Percentiles rank a stretch among this genome's conserved stretches.
These are phyloP conservation scores for Kwoniella shivajii DNA, from an alignment of 1,284 basidiomycete species.

Conservation along the genomic window DNA sequence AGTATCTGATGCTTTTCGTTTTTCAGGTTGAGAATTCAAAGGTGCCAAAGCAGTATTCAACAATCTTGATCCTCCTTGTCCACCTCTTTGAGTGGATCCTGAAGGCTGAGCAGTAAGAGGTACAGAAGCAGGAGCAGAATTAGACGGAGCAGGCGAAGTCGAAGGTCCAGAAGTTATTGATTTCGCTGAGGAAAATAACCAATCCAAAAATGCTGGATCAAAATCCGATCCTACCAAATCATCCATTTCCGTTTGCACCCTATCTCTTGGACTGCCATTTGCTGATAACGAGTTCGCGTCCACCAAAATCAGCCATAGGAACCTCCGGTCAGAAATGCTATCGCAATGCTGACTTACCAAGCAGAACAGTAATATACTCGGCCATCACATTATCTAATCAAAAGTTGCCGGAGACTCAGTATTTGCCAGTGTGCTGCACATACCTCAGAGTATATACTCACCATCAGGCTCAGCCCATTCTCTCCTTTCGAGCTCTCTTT, in stretches of 20 bases:
- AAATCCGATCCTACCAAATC: constrained; percentile 44
- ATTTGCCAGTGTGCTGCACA: not conserved
- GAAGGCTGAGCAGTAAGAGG: constrained; percentile 14
- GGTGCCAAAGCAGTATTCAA: constrained; percentile 28
- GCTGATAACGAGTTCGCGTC: constrained; percentile 20
- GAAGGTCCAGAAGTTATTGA: constrained; percentile 13
- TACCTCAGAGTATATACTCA: constrained; percentile 17
- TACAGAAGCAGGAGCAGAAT: constrained; percentile 6
- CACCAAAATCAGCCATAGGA: too few species aligned
- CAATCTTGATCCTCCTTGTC: constrained; percentile 15
- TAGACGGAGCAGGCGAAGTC: constrained; percentile 9
- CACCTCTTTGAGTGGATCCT: constrained; percentile 2
- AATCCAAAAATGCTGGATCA: constrained; percentile 45
- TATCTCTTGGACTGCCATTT: constrained; percentile 44
- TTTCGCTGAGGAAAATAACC: constrained; percentile 39
- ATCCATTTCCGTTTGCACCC: constrained; percentile 48
- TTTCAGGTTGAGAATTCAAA: constrained; percentile 21
- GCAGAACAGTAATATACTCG: constrained; percentile 49
- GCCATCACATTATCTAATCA: constrained; percentile 49
- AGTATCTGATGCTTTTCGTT: constrained; percentile 27
- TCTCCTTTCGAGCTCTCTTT: constrained; percentile 45
- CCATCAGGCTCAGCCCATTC: constrained; percentile 51
- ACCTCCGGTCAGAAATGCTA: constrained; percentile 8
- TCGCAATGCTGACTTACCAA: constrained; percentile 37
- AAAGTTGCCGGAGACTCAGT: not conserved